phyloP scores from a whole-genome alignment of 2,329 filamentous ascomycete genomes.

The Fusarium secorum region DNA sequence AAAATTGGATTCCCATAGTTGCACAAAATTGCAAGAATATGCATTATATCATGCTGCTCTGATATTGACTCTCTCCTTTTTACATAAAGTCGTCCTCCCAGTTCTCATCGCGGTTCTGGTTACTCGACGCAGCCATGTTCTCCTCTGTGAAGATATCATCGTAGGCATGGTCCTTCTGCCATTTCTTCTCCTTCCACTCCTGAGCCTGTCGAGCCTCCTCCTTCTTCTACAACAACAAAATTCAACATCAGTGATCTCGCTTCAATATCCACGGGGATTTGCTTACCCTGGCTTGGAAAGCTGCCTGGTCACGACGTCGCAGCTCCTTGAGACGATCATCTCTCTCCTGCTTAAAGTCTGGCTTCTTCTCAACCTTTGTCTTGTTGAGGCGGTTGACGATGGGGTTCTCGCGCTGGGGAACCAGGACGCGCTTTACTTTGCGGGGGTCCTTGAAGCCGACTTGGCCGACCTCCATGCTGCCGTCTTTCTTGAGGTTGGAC shows the following conservation, averaged over 20 bases:
- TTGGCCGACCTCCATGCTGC: constrained; percentile 93
- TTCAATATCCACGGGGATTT: too few relatives aligned
- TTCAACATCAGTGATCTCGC: neutral
- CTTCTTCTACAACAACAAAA: constrained; percentile 64
- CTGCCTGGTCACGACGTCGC: constrained; percentile 73
- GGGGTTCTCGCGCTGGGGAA: constrained; percentile 81
- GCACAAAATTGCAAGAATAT: neutral
- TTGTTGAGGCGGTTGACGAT: constrained; percentile 99
- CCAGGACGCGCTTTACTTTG: constrained; percentile 81
- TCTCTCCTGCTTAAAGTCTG: constrained; percentile 82
- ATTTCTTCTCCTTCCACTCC: constrained; percentile 88
- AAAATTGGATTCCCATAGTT: neutral
- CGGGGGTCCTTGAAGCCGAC: constrained; percentile 92
- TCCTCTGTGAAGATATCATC: constrained; percentile 90
- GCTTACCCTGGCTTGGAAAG: constrained; percentile 67
- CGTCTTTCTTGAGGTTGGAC: constrained; percentile 95
- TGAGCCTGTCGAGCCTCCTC: constrained; percentile 77
- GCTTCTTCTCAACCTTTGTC: constrained; percentile 87
- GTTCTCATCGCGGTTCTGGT: constrained; percentile 80
- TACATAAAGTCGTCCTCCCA: constrained; percentile 96
- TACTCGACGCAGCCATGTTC: constrained; percentile 78
- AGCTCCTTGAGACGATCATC: constrained; percentile 78
- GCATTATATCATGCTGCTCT: neutral
- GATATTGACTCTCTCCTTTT: neutral
- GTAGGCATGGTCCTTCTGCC: constrained; percentile 97